These are phyloP conservation scores for Coemansia sp. DNA, from an alignment of 192 early-diverging fungal genomes.

Conservation along the genomic window DNA sequence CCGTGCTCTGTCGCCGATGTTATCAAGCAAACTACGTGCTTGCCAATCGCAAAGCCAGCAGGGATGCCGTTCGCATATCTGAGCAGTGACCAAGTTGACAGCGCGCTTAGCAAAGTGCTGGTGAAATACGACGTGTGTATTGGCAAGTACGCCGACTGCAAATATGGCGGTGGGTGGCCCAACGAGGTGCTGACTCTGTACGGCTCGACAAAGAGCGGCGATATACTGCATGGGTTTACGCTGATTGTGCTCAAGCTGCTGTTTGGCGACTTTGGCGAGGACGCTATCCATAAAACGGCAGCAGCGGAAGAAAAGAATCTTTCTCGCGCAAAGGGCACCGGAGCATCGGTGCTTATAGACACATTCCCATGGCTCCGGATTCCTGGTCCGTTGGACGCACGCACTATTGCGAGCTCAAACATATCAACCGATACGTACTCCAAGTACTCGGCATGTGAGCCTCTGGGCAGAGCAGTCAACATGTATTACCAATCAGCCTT, in stretches of 20 bases:
- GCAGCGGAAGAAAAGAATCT: conserved; percentile 15
- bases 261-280: conserved; percentile 52
- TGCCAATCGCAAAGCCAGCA: conserved; percentile 21
- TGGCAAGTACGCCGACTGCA: conserved; percentile 24
- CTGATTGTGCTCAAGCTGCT: conserved; percentile 41
- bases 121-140: conserved; percentile 30
- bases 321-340: conserved; percentile 16
- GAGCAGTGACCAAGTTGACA: conserved; percentile 36
- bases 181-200: conserved; percentile 48
- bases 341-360: conserved; percentile 40
- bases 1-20: conserved; percentile 20
- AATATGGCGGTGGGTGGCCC: conserved; percentile 28
- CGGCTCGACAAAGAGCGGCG: conserved; percentile 21
- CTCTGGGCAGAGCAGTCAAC: conserved; percentile 42
- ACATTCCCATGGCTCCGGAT: conserved; percentile 43
- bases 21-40: conserved; percentile 12
- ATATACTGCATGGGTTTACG: conserved; percentile 26
- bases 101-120: conserved; percentile 15
- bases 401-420: conserved; percentile 11
- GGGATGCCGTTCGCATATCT: conserved; percentile 45
- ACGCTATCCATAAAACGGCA: conserved; percentile 27
- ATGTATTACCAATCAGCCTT: conserved; percentile 38
- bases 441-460: conserved; percentile 15
- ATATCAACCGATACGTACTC: background rate
- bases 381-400: conserved; percentile 37